phyloP scores from a whole-genome alignment of 371 early-diverging fungal species.

The Syncephalastrum racemosum region DNA sequence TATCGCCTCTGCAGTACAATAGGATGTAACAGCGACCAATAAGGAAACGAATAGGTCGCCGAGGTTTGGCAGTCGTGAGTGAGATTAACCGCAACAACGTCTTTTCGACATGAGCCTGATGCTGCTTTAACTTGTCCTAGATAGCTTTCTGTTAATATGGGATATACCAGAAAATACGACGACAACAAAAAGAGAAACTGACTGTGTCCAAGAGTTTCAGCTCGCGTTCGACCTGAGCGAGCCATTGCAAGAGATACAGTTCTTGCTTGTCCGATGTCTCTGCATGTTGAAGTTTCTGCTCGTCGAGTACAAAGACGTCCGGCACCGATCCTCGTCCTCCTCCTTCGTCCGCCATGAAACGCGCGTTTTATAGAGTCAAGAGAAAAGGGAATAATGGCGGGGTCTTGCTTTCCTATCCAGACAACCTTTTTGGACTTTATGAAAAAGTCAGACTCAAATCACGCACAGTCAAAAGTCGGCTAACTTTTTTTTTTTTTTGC shows the following conservation, averaged over 20 bases:
- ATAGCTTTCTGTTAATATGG: too few relatives aligned
- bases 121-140: slow-evolving; percentile 62
- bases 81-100: slow-evolving; percentile 65
- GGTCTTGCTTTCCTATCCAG: too few relatives aligned
- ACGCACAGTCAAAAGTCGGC: too few relatives aligned
- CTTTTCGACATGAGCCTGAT: slow-evolving; percentile 71
- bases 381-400: too few relatives aligned
- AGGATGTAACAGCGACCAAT: slow-evolving; percentile 75
- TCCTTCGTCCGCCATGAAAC: too few relatives aligned
- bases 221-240: slow-evolving; percentile 72
- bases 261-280: slow-evolving; percentile 76
- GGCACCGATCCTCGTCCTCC: slow-evolving; percentile 18
- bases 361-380: too few relatives aligned
- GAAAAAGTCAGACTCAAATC: too few relatives aligned
- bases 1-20: slow-evolving; percentile 72
- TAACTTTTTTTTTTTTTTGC: too few relatives aligned
- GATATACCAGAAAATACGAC: slow-evolving; percentile 1
- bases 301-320: slow-evolving; percentile 60
- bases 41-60: slow-evolving; percentile 74
- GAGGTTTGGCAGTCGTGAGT: slow-evolving; percentile 67
- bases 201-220: slow-evolving; percentile 53
- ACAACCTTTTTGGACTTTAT: too few relatives aligned
- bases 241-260: slow-evolving; percentile 77
- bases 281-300: slow-evolving; percentile 53
- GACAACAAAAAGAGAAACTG: slow-evolving; percentile 12